phyloP scores from a whole-genome alignment of 2,329 filamentous ascomycete genomes.

The Rhynchosporium graminicola region DNA sequence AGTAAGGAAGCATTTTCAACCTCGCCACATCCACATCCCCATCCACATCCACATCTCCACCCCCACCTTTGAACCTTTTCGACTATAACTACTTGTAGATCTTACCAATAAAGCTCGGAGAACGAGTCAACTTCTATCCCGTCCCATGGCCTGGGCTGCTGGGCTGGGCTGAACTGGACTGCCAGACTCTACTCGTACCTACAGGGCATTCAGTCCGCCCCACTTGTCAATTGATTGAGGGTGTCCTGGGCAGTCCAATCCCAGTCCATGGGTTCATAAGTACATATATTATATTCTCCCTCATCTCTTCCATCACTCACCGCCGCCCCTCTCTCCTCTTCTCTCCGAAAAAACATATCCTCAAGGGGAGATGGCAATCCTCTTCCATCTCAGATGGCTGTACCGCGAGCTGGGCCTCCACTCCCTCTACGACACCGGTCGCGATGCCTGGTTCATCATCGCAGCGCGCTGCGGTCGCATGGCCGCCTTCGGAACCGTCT shows the following conservation, averaged over 20 bases:
- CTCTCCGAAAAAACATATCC: background rate
- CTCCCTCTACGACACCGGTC: constrained; percentile 45
- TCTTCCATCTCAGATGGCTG: constrained; percentile 28
- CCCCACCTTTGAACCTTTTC: too few relatives aligned
- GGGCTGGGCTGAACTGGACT: background rate
- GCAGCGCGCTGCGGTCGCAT: constrained; percentile 58
- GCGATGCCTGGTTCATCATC: constrained; percentile 58
- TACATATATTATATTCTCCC: background rate
- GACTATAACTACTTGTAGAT: too few relatives aligned
- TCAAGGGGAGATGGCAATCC: constrained; percentile 7
- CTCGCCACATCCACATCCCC: too few relatives aligned
- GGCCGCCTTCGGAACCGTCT: constrained; percentile 60
- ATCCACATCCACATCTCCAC: too few relatives aligned
- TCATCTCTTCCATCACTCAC: background rate
- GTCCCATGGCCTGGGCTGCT: too few relatives aligned
- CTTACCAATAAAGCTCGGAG: background rate
- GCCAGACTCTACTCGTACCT: too few relatives aligned
- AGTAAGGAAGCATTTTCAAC: background rate
- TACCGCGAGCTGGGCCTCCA: constrained; percentile 47
- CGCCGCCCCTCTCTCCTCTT: background rate
- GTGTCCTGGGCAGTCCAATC: too few relatives aligned
- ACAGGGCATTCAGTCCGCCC: background rate
- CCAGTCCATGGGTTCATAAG: too few relatives aligned
- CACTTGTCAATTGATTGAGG: too few relatives aligned
- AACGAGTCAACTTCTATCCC: too few relatives aligned